A percentile compares a stretch with the other conserved stretches of the same genome.
Conservation (phyloP, 371 early-diverging fungal genomes). For the Apophysomyces ossiformis region DNA sequence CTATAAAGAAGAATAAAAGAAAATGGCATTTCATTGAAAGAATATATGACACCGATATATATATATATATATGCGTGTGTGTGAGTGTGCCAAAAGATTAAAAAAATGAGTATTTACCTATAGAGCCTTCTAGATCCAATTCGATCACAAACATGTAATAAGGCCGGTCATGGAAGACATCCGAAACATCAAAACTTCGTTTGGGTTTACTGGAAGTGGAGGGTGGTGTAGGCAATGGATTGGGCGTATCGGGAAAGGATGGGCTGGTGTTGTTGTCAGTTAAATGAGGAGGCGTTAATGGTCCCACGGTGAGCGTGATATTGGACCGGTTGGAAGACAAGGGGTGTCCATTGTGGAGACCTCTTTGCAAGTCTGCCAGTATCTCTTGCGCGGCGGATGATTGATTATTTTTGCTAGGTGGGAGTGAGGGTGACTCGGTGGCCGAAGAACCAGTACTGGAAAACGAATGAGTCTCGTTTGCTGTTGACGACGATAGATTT, state of each 20-base stretch:
- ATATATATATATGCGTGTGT: no score
- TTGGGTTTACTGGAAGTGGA: not conserved
- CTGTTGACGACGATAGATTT: not conserved
- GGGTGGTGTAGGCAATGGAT: conserved; percentile 8
- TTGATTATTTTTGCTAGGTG: no score
- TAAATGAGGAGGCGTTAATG: conserved; percentile 14
- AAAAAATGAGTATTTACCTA: conserved; percentile 19
- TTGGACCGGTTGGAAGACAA: not conserved
- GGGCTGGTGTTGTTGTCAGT: conserved; percentile 6
- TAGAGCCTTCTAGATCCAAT: conserved; percentile 25
- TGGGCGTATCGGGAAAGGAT: not conserved
- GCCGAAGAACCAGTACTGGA: no score
- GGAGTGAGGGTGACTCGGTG: no score
- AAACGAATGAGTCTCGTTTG: not conserved
- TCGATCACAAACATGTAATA: conserved; percentile 26
- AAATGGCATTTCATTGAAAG: no score
- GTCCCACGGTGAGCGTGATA: not conserved
- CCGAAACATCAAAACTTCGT: conserved; percentile 13
- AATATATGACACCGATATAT: no score
- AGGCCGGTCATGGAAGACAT: conserved; percentile 22
- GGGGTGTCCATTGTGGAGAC: not conserved
- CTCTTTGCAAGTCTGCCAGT: no score
- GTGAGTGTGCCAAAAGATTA: not conserved
- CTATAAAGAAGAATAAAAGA: conserved; percentile 8
- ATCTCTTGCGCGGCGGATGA: no score